Conservation (phyloP, 495 filamentous ascomycete genomes). For the Xylaria acuta region DNA sequence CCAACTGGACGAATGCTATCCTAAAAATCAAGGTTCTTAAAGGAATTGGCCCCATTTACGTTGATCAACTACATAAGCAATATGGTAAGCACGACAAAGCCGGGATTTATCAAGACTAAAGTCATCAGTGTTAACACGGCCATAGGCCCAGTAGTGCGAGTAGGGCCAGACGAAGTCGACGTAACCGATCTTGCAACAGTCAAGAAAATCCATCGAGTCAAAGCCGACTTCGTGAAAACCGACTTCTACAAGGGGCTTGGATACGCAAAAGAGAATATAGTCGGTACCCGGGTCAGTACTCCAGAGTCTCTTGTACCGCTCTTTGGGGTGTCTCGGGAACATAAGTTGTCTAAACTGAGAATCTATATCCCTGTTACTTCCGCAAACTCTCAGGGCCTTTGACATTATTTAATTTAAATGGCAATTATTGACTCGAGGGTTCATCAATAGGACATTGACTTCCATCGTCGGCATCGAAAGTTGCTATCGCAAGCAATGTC, state of each 20-base stretch:
- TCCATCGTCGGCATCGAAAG: conserved; percentile 35
- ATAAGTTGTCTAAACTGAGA: neutral
- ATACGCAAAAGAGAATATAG: conserved; percentile 24
- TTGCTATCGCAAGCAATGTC: conserved; percentile 35
- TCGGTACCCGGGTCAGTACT: conserved; percentile 25
- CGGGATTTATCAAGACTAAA: neutral
- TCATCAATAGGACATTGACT: conserved; percentile 19
- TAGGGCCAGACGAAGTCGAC: conserved; percentile 46
- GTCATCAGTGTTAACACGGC: neutral
- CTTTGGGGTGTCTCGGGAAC: neutral
- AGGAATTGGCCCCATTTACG: conserved; percentile 43
- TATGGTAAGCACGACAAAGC: conserved; percentile 44
- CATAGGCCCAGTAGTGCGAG: conserved; percentile 52
- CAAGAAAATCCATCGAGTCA: conserved; percentile 49
- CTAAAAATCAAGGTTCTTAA: conserved; percentile 43
- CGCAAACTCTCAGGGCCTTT: neutral
- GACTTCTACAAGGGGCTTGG: conserved; percentile 29
- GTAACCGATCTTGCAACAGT: conserved; percentile 45
- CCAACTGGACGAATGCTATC: conserved; percentile 46
- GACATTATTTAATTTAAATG: neutral
- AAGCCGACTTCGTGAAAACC: conserved; percentile 38
- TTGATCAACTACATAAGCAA: conserved; percentile 52
- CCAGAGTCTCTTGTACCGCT: neutral
- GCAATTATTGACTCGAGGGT: neutral
- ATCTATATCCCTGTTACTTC: neutral